Percentiles rank a stretch among this genome's conserved stretches.
Evolutionary conservation across 2,329 filamentous ascomycete species (phyloP).

Genomic region (Didymella sp.): DNA sequence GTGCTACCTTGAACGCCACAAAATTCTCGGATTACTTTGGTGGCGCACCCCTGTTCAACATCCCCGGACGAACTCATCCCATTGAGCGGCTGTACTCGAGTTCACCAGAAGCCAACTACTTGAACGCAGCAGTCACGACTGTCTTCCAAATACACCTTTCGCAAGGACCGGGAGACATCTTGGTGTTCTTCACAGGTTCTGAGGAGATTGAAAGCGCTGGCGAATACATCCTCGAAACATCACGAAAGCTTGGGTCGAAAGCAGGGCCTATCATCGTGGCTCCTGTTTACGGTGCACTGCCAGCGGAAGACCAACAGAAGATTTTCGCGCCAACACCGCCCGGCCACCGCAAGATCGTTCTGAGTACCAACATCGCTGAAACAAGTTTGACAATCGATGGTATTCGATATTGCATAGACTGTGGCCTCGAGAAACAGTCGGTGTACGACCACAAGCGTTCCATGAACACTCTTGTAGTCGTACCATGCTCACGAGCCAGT

Average conservation of each 20-base stretch:
- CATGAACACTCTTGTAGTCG: conserved; percentile 90
- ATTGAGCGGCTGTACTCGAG: conserved; percentile 92
- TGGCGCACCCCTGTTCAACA: conserved; percentile 91
- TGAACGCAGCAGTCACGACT: conserved; percentile 89
- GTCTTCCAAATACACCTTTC: conserved; percentile 92
- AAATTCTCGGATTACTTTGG: conserved; percentile 94
- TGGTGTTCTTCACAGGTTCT: conserved; percentile 94
- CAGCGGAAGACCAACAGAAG: conserved; percentile 86
- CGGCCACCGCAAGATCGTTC: conserved; percentile 84
- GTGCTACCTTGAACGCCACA: conserved; percentile 90
- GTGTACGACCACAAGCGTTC: conserved; percentile 89
- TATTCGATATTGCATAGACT: conserved; percentile 95
- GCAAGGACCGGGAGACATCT: conserved; percentile 75
- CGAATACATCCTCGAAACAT: conserved; percentile 82
- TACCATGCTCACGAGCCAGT: conserved; percentile 88
- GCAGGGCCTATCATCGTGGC: conserved; percentile 87
- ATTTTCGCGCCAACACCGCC: conserved; percentile 94
- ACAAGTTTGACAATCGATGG: conserved; percentile 95
- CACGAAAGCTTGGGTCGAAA: conserved; percentile 82
- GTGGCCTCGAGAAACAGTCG: conserved; percentile 94
- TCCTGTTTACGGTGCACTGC: conserved; percentile 93
- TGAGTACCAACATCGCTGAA: conserved; percentile 97
- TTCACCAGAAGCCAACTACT: conserved; percentile 91
- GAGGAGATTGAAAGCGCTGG: conserved; percentile 94
- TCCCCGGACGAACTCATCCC: conserved; percentile 85